Percentiles rank a stretch among this genome's conserved stretches.
Evolutionary conservation across 1,139 yeast genomes (phyloP).

Genomic region (Zygosaccharomyces sapae): DNA sequence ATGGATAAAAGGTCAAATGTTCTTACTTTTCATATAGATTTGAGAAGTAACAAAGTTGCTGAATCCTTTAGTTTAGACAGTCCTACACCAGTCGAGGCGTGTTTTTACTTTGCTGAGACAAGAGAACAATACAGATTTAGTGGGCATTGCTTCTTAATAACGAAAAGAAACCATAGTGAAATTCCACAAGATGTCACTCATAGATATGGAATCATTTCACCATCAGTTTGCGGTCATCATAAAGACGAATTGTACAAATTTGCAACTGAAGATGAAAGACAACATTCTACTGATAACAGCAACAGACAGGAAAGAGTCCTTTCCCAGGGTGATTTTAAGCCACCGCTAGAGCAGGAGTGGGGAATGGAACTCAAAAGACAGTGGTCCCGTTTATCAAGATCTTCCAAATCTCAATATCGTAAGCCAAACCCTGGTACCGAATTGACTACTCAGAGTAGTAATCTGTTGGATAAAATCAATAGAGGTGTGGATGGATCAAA

Average conservation of each 20-base stretch:
- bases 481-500: constrained; percentile 83
- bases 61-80: constrained; percentile 46
- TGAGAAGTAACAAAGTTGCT: constrained; percentile 58
- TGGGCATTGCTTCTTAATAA: constrained; percentile 48
- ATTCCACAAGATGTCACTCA: constrained; percentile 15
- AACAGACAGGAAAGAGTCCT: constrained; percentile 4
- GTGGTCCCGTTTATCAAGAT: constrained; percentile 60
- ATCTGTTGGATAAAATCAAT: constrained; percentile 61
- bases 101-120: constrained; percentile 60
- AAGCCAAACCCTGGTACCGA: constrained; percentile 66
- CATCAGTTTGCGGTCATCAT: constrained; percentile 24
- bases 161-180: constrained; percentile 14
- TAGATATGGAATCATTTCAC: constrained; percentile 33
- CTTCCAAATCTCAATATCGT: constrained; percentile 59
- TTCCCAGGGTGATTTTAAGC: constrained; percentile 15
- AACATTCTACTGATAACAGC: constrained; percentile 1
- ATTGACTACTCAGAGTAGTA: constrained; percentile 52
- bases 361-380: constrained; percentile 53
- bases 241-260: constrained; percentile 17
- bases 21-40: constrained; percentile 67
- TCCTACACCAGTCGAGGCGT: constrained; percentile 56
- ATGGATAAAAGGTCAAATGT: constrained; percentile 65
- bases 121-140: constrained; percentile 68
- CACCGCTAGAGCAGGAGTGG: constrained; percentile 65
- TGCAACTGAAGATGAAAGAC: constrained; percentile 17